Percentiles rank a stretch among this genome's conserved stretches.
These are phyloP conservation scores for Coniosporium apollinis DNA, from an alignment of 495 filamentous ascomycete species.

Conservation along the genomic window DNA sequence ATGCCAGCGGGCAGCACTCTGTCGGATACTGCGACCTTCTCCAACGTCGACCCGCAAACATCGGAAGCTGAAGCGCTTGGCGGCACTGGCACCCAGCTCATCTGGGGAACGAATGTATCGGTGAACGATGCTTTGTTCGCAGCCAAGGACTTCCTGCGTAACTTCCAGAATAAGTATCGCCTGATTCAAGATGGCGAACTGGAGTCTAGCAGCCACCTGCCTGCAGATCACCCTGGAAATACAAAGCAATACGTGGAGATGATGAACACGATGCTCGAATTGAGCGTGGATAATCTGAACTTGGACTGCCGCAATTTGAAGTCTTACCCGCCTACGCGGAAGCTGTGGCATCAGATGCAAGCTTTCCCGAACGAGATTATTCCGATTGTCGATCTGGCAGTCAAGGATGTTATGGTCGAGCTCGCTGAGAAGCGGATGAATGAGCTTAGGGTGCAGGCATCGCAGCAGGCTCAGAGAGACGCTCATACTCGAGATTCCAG, in stretches of 20 bases:
- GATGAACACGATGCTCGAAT: constrained; percentile 74
- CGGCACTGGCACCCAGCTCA: constrained; percentile 59
- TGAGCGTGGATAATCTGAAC: constrained; percentile 70
- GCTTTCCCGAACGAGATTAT: constrained; percentile 91
- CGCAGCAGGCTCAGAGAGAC: constrained; percentile 20
- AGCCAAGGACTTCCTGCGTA: constrained; percentile 80
- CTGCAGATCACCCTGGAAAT: constrained; percentile 38
- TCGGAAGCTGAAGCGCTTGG: constrained; percentile 83
- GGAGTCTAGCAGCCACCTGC: constrained; percentile 35
- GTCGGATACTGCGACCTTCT: constrained; percentile 73
- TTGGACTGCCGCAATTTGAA: constrained; percentile 81
- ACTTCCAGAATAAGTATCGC: constrained; percentile 83
- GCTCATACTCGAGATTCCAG: constrained; percentile 31
- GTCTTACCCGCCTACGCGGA: constrained; percentile 76
- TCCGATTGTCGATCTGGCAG: constrained; percentile 82
- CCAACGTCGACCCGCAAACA: constrained; percentile 71
- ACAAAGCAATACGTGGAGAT: constrained; percentile 67
- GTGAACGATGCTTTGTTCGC: constrained; percentile 70
- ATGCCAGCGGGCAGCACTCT: constrained; percentile 42
- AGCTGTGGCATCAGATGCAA: constrained; percentile 88
- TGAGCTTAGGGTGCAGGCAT: constrained; percentile 38
- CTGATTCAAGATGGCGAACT: constrained; percentile 74
- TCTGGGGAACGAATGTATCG: constrained; percentile 97
- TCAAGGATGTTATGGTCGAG: constrained; percentile 89
- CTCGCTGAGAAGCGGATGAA: constrained; percentile 69